Percentiles rank a stretch among this genome's conserved stretches.
Evolutionary conservation across 2,329 filamentous ascomycete species (phyloP).

Genomic region (Epichloe typhina): DNA sequence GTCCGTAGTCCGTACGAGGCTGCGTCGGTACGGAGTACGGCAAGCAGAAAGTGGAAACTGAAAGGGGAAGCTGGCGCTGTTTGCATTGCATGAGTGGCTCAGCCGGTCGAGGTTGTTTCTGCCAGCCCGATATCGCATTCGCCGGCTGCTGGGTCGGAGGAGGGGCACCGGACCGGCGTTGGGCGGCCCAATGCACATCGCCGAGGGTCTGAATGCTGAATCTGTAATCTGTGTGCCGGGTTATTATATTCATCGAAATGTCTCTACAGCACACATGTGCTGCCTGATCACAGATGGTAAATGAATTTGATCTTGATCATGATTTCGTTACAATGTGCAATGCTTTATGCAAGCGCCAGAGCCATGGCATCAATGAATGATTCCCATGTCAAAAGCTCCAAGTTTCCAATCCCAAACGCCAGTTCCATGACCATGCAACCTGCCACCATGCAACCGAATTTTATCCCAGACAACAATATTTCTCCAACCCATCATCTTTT

Average conservation of each 20-base stretch:
- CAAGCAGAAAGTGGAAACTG: neutral
- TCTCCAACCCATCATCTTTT: conserved; percentile 16
- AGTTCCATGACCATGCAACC: neutral
- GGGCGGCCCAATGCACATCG: neutral
- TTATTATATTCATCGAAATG: too few species aligned
- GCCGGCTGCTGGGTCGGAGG: neutral
- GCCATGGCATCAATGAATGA: neutral
- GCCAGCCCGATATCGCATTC: neutral
- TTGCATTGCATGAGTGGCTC: neutral
- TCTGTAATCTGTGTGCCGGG: too few species aligned
- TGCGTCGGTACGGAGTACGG: neutral
- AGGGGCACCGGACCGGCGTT: neutral
- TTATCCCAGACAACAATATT: neutral
- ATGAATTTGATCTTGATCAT: neutral
- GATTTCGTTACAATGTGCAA: neutral
- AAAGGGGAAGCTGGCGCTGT: neutral
- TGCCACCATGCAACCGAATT: neutral
- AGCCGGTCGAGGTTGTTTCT: neutral
- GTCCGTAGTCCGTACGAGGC: too few species aligned
- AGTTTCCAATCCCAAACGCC: neutral
- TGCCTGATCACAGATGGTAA: neutral
- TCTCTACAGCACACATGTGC: neutral
- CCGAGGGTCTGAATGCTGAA: neutral
- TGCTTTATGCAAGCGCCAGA: neutral
- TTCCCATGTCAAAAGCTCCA: too few species aligned